Evolutionary conservation across 768 basidiomycete species (phyloP), one percentile per base, ranked within the genome.

Genomic region (Suillus subaureus): DNA sequence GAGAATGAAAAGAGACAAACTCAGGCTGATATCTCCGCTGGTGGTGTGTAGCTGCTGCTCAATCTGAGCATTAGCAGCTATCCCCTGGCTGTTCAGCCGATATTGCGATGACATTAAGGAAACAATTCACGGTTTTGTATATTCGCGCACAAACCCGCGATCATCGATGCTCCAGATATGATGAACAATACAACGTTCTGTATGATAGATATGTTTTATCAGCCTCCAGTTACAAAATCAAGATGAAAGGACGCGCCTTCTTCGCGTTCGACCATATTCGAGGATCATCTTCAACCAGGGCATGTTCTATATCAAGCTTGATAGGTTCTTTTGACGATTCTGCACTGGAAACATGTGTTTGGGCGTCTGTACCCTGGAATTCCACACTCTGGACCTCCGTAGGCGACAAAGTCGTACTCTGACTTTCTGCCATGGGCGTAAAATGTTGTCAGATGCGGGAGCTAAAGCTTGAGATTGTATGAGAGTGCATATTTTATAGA

Each of bases 61-160:
- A 76, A 92, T 89, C 63, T 89, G 80, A 35, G 85, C 78, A 23
- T 92, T 89, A 6, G 90, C 87, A 52, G 92, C 91, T 93, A 65
- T 18, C 28, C 28, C 21, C 47, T 12, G 23, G 13, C 56, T 61
- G 13, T 28, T 60, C 51, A 40, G 61, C 37, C 4, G 42, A 61
- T 28, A 23, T 60, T 40, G 18, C 33, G n/a, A 39, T 51, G 23
- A 11, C 7, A 56, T 35, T 2, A 31, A 52, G 37, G 51, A n/a
- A 33, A n/a, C 23, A 26, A 28, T 71, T 67, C 51, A 77, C 74
- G 74, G 62, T 77, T 75, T 43, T 75, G 74, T 61, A 68, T 64
- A 15, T 67, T 75, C 8, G 66, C 66, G 3, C 74, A 73, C 28
- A 74, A 31, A 31, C 75, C 68, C 37, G 67, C 68, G n/a, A 75